Evolutionary conservation across 495 filamentous ascomycete genomes (phyloP).

Genomic region (Hypoxylon fuscum): DNA sequence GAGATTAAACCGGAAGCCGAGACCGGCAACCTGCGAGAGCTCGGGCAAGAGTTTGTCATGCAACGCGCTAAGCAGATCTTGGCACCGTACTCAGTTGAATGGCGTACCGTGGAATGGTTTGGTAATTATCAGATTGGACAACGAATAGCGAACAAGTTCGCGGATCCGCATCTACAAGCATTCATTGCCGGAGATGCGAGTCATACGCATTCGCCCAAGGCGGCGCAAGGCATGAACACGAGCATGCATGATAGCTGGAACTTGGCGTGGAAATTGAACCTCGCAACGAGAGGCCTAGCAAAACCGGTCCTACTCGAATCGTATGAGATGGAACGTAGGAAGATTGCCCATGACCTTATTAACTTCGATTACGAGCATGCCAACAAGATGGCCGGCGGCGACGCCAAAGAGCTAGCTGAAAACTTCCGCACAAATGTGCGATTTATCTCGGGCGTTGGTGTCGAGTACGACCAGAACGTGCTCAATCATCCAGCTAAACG

Average conservation of each 20-base stretch:
- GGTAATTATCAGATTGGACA: conserved; percentile 72
- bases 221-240: conserved; percentile 79
- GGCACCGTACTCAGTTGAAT: conserved; percentile 66
- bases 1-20: conserved; percentile 63
- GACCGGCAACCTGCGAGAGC: conserved; percentile 58
- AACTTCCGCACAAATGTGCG: conserved; percentile 73
- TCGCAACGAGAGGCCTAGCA: conserved; percentile 66
- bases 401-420: conserved; percentile 63
- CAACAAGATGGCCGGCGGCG: conserved; percentile 66
- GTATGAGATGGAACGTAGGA: conserved; percentile 71
- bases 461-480: conserved; percentile 67
- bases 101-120: conserved; percentile 70
- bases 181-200: conserved; percentile 80
- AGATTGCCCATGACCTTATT: conserved; percentile 71
- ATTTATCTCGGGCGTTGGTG: conserved; percentile 73
- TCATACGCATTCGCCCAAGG: conserved; percentile 80
- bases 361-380: conserved; percentile 72
- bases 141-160: conserved; percentile 68
- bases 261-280: conserved; percentile 77
- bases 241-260: conserved; percentile 82
- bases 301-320: conserved; percentile 64
- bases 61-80: conserved; percentile 69
- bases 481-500: conserved; percentile 57
- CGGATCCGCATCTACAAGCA: conserved; percentile 61
- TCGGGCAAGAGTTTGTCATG: conserved; percentile 72